These are phyloP conservation scores for Salvia splendens DNA, from an alignment of 257 asterid genomes.

Conservation along the genomic window DNA sequence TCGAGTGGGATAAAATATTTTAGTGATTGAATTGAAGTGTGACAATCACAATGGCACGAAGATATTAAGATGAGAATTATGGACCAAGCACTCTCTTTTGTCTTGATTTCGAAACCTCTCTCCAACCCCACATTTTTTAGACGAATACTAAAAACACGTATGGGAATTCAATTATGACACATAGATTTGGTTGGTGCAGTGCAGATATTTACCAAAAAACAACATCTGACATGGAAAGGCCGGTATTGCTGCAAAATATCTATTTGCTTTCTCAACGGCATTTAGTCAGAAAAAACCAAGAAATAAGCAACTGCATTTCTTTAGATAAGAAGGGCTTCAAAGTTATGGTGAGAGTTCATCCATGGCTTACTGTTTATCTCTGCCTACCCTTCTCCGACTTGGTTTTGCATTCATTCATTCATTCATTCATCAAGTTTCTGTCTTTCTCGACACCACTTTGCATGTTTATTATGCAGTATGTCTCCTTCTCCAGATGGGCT, in stretches of 20 bases:
- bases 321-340: constrained; percentile 34
- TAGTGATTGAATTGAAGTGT: constrained; percentile 28
- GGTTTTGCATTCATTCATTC: background rate
- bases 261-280: constrained; percentile 20
- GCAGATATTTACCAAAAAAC: background rate
- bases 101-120: constrained; percentile 11
- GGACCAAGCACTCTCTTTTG: constrained; percentile 34
- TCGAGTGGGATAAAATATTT: constrained; percentile 18
- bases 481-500: constrained; percentile 20
- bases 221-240: constrained; percentile 18
- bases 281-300: constrained; percentile 28
- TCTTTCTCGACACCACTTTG: constrained; percentile 29
- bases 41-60: constrained; percentile 25
- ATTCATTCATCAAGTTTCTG: constrained; percentile 31
- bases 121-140: background rate
- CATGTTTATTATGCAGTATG: constrained; percentile 26
- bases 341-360: constrained; percentile 49
- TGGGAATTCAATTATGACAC: background rate
- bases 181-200: too few species aligned
- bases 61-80: constrained; percentile 39
- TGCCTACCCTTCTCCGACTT: constrained; percentile 22
- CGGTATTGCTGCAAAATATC: constrained; percentile 33
- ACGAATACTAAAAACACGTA: background rate
- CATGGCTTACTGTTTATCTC: constrained; percentile 30
- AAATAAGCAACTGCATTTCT: constrained; percentile 30